A percentile compares a stretch with the other conserved stretches of the same genome.
These are phyloP conservation scores for Pythium grandisporangium DNA, from an alignment of 352 stramenopile species.

Conservation along the genomic window DNA sequence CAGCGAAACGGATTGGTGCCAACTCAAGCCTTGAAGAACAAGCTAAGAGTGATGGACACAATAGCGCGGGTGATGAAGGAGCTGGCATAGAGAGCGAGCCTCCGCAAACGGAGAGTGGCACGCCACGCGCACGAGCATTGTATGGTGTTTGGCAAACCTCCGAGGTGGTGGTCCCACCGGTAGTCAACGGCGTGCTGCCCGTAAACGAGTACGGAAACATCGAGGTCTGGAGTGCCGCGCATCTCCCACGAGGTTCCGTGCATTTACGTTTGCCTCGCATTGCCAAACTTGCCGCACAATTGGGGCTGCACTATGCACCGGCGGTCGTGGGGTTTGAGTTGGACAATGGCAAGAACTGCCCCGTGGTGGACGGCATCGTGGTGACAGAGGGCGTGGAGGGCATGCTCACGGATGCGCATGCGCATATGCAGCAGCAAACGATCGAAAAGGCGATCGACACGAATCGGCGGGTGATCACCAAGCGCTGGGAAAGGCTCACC, in stretches of 20 bases:
- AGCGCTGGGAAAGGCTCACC: constrained; percentile 57
- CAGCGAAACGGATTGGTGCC: constrained; percentile 26
- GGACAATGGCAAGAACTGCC: constrained; percentile 46
- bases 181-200: constrained; percentile 57
- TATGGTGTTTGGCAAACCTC: constrained; percentile 79
- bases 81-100: too few relatives aligned
- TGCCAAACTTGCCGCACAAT: constrained; percentile 41
- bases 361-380: constrained; percentile 69
- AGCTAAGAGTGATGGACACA: constrained; percentile 10
- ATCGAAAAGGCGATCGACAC: constrained; percentile 70
- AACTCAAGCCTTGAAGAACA: not conserved
- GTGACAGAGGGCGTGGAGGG: constrained; percentile 29
- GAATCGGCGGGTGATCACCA: constrained; percentile 42
- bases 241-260: constrained; percentile 44
- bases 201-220: constrained; percentile 86
- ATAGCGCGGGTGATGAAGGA: not conserved
- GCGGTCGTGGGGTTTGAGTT: constrained; percentile 77
- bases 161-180: constrained; percentile 26
- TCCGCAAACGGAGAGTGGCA: too few relatives aligned
- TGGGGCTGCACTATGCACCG: constrained; percentile 76
- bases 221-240: constrained; percentile 71
- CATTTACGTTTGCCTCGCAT: constrained; percentile 62
- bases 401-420: constrained; percentile 61
- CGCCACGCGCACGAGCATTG: too few relatives aligned
- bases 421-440: constrained; percentile 39